A percentile compares a stretch with the other conserved stretches of the same genome.
Evolutionary conservation across 352 stramenopile species (phyloP).

Genomic region (Globisporangium canariense): DNA sequence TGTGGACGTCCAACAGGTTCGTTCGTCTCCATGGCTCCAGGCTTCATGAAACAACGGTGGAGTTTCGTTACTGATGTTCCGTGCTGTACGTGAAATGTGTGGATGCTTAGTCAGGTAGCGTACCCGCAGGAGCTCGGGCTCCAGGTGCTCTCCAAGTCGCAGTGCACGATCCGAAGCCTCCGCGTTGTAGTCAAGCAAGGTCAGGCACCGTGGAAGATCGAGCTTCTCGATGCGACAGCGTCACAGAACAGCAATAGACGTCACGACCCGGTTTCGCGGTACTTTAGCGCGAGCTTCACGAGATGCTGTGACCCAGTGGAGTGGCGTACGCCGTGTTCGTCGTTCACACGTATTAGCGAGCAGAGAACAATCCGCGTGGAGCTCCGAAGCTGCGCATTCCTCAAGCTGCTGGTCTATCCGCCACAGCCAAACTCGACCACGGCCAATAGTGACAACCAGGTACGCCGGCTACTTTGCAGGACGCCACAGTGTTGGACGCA

Average conservation of each 20-base stretch:
- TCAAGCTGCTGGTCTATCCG: constrained; percentile 32
- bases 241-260: background rate
- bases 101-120: background rate
- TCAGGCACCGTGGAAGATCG: constrained; percentile 8
- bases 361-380: constrained; percentile 20
- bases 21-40: background rate
- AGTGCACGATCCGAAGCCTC: constrained; percentile 8
- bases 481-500: too few relatives aligned
- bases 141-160: constrained; percentile 9
- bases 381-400: constrained; percentile 20
- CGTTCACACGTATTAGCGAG: background rate
- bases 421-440: background rate
- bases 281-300: constrained; percentile 27
- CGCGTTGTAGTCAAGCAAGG: constrained; percentile 4
- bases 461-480: constrained; percentile 4
- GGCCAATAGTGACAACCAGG: constrained; percentile 20
- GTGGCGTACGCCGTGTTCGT: background rate
- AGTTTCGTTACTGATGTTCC: background rate
- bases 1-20: constrained; percentile 17
- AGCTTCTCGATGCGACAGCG: constrained; percentile 4
- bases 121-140: constrained; percentile 20
- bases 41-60: background rate
- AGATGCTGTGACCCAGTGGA: background rate
- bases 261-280: constrained; percentile 28
- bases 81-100: background rate